phyloP scores from a whole-genome alignment of 1,284 basidiomycete species.

The Ceraceosorus guamensis region DNA sequence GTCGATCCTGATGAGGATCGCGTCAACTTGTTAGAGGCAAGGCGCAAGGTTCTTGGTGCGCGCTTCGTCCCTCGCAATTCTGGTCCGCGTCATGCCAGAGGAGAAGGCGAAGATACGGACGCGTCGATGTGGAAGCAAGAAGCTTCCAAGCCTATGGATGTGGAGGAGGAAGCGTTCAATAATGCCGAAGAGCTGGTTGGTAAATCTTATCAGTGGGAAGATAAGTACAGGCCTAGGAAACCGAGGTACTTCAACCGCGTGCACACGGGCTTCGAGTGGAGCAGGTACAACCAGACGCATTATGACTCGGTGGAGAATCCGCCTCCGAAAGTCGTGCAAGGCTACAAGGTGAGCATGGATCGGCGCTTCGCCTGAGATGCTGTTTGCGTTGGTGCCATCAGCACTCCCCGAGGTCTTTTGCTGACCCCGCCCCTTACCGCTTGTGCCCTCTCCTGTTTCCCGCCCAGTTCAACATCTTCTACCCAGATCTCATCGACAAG shows the following conservation, averaged over 20 bases:
- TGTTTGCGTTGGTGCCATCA: neutral
- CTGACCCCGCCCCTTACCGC: neutral
- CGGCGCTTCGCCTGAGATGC: neutral
- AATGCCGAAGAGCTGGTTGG: conserved; percentile 68
- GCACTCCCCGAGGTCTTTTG: neutral
- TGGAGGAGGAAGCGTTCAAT: conserved; percentile 89
- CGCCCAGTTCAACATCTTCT: conserved; percentile 78
- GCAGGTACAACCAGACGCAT: conserved; percentile 59
- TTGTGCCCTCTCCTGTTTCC: neutral
- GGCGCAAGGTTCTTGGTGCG: neutral
- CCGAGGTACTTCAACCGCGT: conserved; percentile 98
- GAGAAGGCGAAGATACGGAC: conserved; percentile 3
- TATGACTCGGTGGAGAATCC: conserved; percentile 45
- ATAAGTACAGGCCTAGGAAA: conserved; percentile 96
- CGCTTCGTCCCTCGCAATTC: neutral
- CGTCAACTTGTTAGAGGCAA: conserved; percentile 13
- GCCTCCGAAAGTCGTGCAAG: conserved; percentile 55
- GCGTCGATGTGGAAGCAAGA: conserved; percentile 29
- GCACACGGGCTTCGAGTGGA: conserved; percentile 99
- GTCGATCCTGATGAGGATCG: conserved; percentile 21
- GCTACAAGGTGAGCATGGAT: conserved; percentile 65
- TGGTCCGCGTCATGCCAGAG: neutral
- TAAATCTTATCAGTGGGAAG: conserved; percentile 88
- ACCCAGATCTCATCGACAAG: conserved; percentile 94
- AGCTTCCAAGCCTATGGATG: conserved; percentile 70